A percentile compares a stretch with the other conserved stretches of the same genome.
These are phyloP conservation scores for Collybia sp. DNA, from an alignment of 768 basidiomycete genomes.

Conservation along the genomic window DNA sequence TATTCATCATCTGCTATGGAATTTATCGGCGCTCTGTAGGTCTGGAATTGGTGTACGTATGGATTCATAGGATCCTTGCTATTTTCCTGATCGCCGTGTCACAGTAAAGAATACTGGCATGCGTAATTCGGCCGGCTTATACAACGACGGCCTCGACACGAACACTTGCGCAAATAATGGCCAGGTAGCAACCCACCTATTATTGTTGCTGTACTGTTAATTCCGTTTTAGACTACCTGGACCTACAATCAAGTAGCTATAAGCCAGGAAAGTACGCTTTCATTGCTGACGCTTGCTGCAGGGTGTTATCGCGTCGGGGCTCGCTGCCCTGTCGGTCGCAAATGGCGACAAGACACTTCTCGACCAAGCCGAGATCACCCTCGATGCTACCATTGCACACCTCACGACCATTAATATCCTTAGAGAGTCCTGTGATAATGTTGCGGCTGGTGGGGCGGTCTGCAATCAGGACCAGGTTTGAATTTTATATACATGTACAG, in stretches of 20 bases:
- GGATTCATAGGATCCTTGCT: no score
- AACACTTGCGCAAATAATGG: conserved; percentile 37
- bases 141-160: conserved; percentile 38
- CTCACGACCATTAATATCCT: conserved; percentile 37
- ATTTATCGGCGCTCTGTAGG: no score
- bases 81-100: no score
- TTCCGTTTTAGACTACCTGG: conserved; percentile 42
- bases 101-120: conserved; percentile 39
- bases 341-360: conserved; percentile 33
- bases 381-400: conserved; percentile 42
- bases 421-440: conserved; percentile 49
- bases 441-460: conserved; percentile 26
- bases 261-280: neutral
- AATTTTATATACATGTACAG: neutral
- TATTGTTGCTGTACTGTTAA: neutral
- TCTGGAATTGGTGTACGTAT: no score
- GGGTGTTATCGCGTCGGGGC: conserved; percentile 52
- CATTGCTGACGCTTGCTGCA: conserved; percentile 10
- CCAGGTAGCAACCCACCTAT: conserved; percentile 20
- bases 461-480: conserved; percentile 45
- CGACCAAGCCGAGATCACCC: conserved; percentile 44
- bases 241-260: conserved; percentile 49
- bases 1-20: no score
- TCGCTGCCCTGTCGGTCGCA: conserved; percentile 39
- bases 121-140: conserved; percentile 40